phyloP scores from a whole-genome alignment of 2,329 filamentous ascomycete genomes.

The Phyllosticta paracitricarpa region DNA sequence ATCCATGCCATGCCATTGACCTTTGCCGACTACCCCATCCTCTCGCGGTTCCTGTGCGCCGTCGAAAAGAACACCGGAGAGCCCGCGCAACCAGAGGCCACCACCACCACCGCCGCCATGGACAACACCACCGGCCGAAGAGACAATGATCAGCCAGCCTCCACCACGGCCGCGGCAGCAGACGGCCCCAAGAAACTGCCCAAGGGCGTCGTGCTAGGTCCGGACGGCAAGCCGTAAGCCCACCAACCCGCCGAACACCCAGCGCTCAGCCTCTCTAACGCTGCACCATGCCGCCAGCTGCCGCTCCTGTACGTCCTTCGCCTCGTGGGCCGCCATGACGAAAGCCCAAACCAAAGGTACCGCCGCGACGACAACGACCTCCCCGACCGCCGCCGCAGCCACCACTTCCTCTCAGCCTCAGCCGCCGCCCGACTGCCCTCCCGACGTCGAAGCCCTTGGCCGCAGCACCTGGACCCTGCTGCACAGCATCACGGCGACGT shows the following conservation, averaged over 20 bases:
- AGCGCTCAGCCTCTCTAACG: background rate
- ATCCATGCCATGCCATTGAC: slow-evolving; percentile 26
- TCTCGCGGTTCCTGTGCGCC: slow-evolving; percentile 27
- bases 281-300: slow-evolving; percentile 41
- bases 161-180: slow-evolving; percentile 8
- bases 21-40: slow-evolving; percentile 26
- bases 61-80: slow-evolving; percentile 28
- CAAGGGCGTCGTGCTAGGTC: slow-evolving; percentile 64
- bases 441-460: slow-evolving; percentile 80
- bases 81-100: slow-evolving; percentile 26
- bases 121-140: slow-evolving; percentile 10
- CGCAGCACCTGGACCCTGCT: slow-evolving; percentile 88
- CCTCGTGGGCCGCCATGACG: slow-evolving; percentile 51
- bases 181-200: slow-evolving; percentile 46
- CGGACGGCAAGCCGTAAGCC: slow-evolving; percentile 74
- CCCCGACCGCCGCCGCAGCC: slow-evolving; percentile 15
- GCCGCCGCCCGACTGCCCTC: slow-evolving; percentile 62
- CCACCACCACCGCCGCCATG: slow-evolving; percentile 16
- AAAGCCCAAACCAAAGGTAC: slow-evolving; percentile 38
- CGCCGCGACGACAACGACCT: slow-evolving; percentile 19
- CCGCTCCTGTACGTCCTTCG: slow-evolving; percentile 56
- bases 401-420: slow-evolving; percentile 23
- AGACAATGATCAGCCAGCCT: slow-evolving; percentile 7
- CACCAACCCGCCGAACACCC: slow-evolving; percentile 6
- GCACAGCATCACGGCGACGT: slow-evolving; percentile 81